Evolutionary conservation across 2,329 filamentous ascomycete genomes (phyloP), one percentile per base, ranked within the genome.

Genomic region (Monosporascus sp.): DNA sequence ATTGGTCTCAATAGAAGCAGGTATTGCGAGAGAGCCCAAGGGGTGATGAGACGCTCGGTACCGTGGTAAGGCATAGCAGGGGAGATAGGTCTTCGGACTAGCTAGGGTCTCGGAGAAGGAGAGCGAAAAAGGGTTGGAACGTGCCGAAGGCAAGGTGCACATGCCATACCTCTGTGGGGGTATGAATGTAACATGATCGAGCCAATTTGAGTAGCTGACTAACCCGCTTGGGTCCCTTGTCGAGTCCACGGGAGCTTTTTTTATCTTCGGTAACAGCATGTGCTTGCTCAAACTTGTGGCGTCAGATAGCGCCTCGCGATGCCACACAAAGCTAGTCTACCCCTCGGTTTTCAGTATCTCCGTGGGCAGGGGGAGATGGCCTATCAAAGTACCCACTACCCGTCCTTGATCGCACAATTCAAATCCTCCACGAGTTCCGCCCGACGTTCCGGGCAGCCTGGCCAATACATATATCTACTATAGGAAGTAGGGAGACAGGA

Each of bases 101-200:
- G 57, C 54, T 59, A 54, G 51, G 54, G 56, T 55, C 54, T 54
- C 55, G 54, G 57, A 57, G 56, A 55, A 55, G 55, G 54, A 55
- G 52, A 57, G 53, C 54, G 54, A 55, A 57, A 55, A 57, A 54
- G 61, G 58, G 52, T 65, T 66, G 65, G 66, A 67, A 66, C 63
- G 60, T 63, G 63, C 62, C 59, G 62, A 60, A 61, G 60, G 61
- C 57, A 58, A 60, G 55, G 52, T 55, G 57, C 52, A 46, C 53
- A 59, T 56, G 56, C 60, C 53, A 61, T 55, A 50, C 25, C 43
- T 46, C 57, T 50, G 46, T 36, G 56, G 51, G 51, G 51, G 53
- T 51, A 50, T 48, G 54, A 56, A 63, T 64, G 62, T 62, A 65
- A 64, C 63, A 60, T 63, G 56, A 61, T 59, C 11, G 22, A 51